Percentiles rank a stretch among this genome's conserved stretches.
Conservation (phyloP, 306 rosid species). For the Begonia fuchsioides region DNA sequence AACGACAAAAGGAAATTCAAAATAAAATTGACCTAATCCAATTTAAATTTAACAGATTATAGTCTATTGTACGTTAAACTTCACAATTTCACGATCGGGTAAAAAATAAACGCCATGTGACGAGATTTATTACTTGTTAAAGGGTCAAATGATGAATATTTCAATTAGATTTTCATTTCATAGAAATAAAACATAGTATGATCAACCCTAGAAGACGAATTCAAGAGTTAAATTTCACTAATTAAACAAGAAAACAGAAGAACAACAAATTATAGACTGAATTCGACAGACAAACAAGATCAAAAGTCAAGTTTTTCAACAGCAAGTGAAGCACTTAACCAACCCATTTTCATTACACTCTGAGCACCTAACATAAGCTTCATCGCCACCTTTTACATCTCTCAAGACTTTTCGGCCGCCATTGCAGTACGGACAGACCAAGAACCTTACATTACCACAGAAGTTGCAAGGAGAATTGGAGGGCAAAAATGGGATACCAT, state of each 20-base stretch:
- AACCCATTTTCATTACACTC: slow-evolving; percentile 86
- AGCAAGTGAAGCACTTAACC: slow-evolving; percentile 63
- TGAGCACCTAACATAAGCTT: slow-evolving; percentile 32
- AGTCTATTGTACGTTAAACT: neutral
- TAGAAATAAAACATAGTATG: neutral
- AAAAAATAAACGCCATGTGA: neutral
- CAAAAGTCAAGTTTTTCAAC: slow-evolving; percentile 17
- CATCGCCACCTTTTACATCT: slow-evolving; percentile 8
- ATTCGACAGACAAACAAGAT: slow-evolving; percentile 4
- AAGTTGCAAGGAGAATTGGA: slow-evolving; percentile 31
- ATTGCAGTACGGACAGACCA: slow-evolving; percentile 52
- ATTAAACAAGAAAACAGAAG: slow-evolving; percentile 2
- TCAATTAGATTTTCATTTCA: neutral
- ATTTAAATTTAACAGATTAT: too few species aligned
- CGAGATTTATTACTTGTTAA: too few species aligned
- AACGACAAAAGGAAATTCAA: too few species aligned
- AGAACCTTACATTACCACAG: slow-evolving; percentile 48
- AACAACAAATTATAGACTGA: neutral
- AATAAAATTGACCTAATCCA: too few species aligned
- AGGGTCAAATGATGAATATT: too few species aligned
- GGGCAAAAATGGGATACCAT: slow-evolving; percentile 36
- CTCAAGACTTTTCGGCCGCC: slow-evolving; percentile 66
- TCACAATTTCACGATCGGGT: neutral
- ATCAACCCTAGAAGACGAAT: neutral
- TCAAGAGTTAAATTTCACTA: neutral